Conservation (phyloP, 202 grass and related monocot genomes). For the Schoenoplectus tabernaemontani region DNA sequence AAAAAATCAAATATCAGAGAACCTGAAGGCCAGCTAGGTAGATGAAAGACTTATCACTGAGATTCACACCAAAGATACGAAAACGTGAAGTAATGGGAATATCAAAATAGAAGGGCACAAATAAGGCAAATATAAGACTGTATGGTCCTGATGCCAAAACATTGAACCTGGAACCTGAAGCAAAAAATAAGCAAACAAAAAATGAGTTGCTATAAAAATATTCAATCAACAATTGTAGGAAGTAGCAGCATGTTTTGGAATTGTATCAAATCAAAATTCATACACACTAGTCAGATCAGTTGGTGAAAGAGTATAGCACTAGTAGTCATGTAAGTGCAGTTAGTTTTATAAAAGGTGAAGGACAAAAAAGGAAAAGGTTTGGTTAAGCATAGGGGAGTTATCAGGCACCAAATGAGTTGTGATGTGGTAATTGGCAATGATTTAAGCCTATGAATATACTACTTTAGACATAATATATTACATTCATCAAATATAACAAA, state of each 20-base stretch:
- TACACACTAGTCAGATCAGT: not conserved
- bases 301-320: not conserved
- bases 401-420: not conserved
- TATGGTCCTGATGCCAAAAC: conserved; percentile 77
- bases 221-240: not conserved
- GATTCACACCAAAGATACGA: conserved; percentile 64
- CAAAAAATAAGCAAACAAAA: conserved; percentile 12
- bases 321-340: not conserved
- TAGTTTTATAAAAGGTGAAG: not conserved
- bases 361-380: not conserved
- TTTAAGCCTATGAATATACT: not conserved
- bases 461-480: not conserved
- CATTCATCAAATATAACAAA: not conserved
- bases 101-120: conserved; percentile 81
- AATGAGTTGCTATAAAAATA: conserved; percentile 2
- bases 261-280: not conserved
- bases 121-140: conserved; percentile 87
- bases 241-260: not conserved
- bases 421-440: not conserved
- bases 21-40: conserved; percentile 94
- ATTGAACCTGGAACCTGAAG: conserved; percentile 62
- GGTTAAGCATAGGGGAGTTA: not conserved
- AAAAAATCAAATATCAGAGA: conserved; percentile 18
- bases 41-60: conserved; percentile 82
- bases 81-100: conserved; percentile 82